Percentiles rank a stretch among this genome's conserved stretches.
Conservation (phyloP, 2,329 filamentous ascomycete species). For the Cyanodermella asteris region DNA sequence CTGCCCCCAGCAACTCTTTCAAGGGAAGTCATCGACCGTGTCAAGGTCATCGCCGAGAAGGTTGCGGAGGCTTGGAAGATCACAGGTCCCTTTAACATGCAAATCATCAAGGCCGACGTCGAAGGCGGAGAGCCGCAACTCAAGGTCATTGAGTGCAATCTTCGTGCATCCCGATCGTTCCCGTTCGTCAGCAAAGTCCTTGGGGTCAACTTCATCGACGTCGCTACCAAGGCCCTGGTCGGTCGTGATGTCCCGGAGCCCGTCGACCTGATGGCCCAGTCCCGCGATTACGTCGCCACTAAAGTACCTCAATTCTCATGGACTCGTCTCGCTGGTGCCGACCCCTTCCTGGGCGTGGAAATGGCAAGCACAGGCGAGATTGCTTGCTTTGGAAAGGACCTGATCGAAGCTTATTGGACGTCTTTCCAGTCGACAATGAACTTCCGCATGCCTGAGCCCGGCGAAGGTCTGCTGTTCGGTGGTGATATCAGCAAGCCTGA, state of each 20-base stretch:
- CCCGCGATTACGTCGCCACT: slow-evolving; percentile 83
- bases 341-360: slow-evolving; percentile 93
- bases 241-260: slow-evolving; percentile 68
- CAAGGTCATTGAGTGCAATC: slow-evolving; percentile 96
- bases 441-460: slow-evolving; percentile 87
- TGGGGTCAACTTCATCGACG: slow-evolving; percentile 88
- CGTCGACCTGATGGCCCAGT: slow-evolving; percentile 66
- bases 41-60: slow-evolving; percentile 91
- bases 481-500: slow-evolving; percentile 53
- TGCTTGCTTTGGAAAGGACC: slow-evolving; percentile 91
- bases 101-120: slow-evolving; percentile 83
- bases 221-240: slow-evolving; percentile 79
- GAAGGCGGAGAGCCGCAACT: slow-evolving; percentile 53
- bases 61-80: slow-evolving; percentile 94
- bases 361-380: slow-evolving; percentile 96
- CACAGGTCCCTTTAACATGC: slow-evolving; percentile 99
- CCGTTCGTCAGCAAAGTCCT: slow-evolving; percentile 96
- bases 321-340: slow-evolving; percentile 90
- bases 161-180: slow-evolving; percentile 92
- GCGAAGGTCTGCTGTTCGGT: slow-evolving; percentile 86
- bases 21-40: slow-evolving; percentile 52
- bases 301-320: slow-evolving; percentile 99
- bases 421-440: slow-evolving; percentile 96
- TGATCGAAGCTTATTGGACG: slow-evolving; percentile 94
- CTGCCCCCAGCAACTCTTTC: slow-evolving; percentile 71